These are phyloP conservation scores for Collybiopsis confluens DNA, from an alignment of 768 basidiomycete species.

Conservation along the genomic window DNA sequence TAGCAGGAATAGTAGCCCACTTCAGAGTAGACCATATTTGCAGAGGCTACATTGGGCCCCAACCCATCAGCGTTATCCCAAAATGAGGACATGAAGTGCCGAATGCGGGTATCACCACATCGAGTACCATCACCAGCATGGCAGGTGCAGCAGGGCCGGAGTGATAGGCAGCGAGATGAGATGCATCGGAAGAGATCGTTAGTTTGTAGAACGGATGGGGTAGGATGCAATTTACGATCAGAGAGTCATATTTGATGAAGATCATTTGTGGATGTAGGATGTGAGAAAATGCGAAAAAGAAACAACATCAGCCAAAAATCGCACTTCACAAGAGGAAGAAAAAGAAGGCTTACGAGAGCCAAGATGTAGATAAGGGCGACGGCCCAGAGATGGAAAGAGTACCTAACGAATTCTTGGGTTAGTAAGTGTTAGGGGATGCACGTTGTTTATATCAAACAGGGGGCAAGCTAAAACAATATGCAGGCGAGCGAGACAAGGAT, in stretches of 20 bases:
- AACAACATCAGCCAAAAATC: background rate
- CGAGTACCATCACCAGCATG: no score
- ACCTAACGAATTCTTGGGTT: slow-evolving; percentile 31
- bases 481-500: background rate
- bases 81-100: no score
- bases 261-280: background rate
- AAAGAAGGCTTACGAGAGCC: slow-evolving; percentile 40
- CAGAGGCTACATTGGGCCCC: slow-evolving; percentile 30
- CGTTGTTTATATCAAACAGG: no score
- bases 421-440: background rate
- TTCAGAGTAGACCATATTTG: slow-evolving; percentile 32
- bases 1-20: slow-evolving; percentile 40
- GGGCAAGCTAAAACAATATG: no score
- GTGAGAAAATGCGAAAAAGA: background rate
- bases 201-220: background rate
- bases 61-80: no score
- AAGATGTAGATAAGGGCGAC: slow-evolving; percentile 61
- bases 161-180: no score
- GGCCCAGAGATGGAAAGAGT: slow-evolving; percentile 65
- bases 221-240: background rate
- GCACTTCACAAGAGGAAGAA: background rate
- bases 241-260: background rate
- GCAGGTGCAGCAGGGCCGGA: no score
- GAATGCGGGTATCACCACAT: no score
- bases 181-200: background rate